Conservation (phyloP, 1,139 yeast species). For the Candida sp. region DNA sequence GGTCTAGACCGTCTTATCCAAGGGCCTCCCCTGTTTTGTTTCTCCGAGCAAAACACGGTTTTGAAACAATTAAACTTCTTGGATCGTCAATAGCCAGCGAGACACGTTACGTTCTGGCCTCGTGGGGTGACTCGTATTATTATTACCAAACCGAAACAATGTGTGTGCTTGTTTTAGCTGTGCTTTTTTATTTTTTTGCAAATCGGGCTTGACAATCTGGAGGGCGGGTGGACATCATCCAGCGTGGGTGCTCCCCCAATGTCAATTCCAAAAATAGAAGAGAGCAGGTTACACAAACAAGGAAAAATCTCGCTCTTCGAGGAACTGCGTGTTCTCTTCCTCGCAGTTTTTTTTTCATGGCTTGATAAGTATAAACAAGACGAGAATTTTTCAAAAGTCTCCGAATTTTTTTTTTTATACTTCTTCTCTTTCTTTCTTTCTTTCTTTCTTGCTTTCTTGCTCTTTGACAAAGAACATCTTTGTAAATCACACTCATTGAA, state of each 20-base stretch:
- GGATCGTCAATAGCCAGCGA: too few relatives aligned
- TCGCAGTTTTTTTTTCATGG: background rate
- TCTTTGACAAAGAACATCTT: constrained; percentile 1
- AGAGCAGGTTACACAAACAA: background rate
- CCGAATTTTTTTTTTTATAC: background rate
- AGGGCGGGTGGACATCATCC: background rate
- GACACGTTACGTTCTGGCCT: background rate
- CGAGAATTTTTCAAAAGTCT: background rate
- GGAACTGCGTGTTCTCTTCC: constrained; percentile 2
- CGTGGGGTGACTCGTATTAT: background rate
- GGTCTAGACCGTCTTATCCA: background rate
- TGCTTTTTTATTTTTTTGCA: background rate
- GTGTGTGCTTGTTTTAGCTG: background rate
- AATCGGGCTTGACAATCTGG: background rate
- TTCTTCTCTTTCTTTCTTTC: background rate
- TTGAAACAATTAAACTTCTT: too few relatives aligned
- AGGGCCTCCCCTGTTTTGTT: background rate
- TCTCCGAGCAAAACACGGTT: too few relatives aligned
- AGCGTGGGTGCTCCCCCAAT: background rate
- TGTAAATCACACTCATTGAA: background rate
- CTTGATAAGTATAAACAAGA: background rate
- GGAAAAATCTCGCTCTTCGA: background rate
- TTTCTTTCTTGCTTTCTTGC: too few relatives aligned
- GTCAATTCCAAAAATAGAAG: background rate
- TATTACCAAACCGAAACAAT: too few relatives aligned